phyloP scores from a whole-genome alignment of 768 basidiomycete species.

The Lentinula lateritia region DNA sequence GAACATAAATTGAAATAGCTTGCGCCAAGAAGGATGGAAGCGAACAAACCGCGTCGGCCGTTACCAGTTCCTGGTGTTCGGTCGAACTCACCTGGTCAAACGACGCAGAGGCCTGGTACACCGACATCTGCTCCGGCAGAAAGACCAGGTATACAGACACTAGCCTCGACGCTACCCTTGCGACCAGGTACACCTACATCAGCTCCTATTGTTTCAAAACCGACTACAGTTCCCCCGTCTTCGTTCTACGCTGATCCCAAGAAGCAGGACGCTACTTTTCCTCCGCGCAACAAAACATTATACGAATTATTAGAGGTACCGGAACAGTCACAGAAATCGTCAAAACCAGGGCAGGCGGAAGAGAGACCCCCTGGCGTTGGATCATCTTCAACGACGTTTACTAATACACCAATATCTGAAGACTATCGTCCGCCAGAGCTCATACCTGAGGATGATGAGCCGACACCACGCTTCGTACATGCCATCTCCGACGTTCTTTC shows the following conservation, averaged over 20 bases:
- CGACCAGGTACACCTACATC: not conserved
- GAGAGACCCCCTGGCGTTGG: slow-evolving; percentile 33
- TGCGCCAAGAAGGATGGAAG: not conserved
- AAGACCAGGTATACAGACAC: slow-evolving; percentile 11
- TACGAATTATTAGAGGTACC: not conserved
- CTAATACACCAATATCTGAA: slow-evolving; percentile 24
- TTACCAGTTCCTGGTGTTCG: slow-evolving; percentile 6
- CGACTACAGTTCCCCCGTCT: slow-evolving; percentile 20
- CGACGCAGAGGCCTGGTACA: not conserved
- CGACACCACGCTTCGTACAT: slow-evolving; percentile 51
- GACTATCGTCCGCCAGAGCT: slow-evolving; percentile 1
- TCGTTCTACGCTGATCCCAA: slow-evolving; percentile 30
- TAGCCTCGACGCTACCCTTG: not conserved
- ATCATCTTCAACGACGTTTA: slow-evolving; percentile 38
- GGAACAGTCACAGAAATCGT: not conserved
- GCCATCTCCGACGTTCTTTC: slow-evolving; percentile 37
- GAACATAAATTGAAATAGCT: not conserved
- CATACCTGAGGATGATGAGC: slow-evolving; percentile 16
- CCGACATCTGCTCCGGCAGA: not conserved
- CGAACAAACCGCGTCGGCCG: slow-evolving; percentile 8
- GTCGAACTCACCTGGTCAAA: not conserved
- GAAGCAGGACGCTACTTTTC: slow-evolving; percentile 27
- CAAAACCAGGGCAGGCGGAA: not conserved
- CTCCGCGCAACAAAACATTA: slow-evolving; percentile 7
- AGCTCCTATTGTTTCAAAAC: not conserved